Percentiles rank a stretch among this genome's conserved stretches.
Conservation (phyloP, 225 moss, liverwort and hornwort genomes). For the Ulota crispa region DNA sequence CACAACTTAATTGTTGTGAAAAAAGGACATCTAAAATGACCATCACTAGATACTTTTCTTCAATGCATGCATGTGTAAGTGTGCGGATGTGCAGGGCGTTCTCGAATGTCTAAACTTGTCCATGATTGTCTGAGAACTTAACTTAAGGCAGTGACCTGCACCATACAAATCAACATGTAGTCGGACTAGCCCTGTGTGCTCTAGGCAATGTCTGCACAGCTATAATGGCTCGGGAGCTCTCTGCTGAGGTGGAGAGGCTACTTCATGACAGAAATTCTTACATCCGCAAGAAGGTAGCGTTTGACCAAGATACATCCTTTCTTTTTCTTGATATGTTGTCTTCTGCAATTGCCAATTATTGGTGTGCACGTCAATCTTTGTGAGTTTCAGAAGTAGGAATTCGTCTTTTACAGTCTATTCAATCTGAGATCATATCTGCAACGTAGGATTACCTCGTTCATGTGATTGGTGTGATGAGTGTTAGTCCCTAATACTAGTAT, state of each 20-base stretch:
- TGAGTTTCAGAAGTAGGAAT: neutral
- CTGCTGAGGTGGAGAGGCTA: slow-evolving; percentile 77
- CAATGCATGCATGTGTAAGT: slow-evolving; percentile 18
- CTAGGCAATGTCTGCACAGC: slow-evolving; percentile 89
- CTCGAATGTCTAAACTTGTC: slow-evolving; percentile 13
- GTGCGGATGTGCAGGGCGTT: neutral
- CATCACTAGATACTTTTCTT: neutral
- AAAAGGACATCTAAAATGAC: neutral
- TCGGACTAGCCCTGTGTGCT: slow-evolving; percentile 91
- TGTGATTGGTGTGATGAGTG: neutral
- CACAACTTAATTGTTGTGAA: neutral
- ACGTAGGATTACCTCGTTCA: slow-evolving; percentile 1
- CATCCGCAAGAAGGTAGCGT: slow-evolving; percentile 90
- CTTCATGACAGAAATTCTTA: slow-evolving; percentile 78
- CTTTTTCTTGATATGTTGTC: slow-evolving; percentile 7
- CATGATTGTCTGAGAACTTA: slow-evolving; percentile 44
- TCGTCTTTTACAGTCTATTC: neutral
- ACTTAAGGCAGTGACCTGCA: slow-evolving; percentile 75
- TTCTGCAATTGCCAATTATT: neutral
- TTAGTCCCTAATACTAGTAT: neutral
- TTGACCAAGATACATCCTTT: neutral
- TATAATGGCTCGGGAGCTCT: slow-evolving; percentile 91
- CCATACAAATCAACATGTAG: slow-evolving; percentile 84
- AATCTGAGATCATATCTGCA: neutral
- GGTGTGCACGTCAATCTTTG: neutral